These are phyloP conservation scores for Prunus mira DNA, from an alignment of 306 rosid species.

Conservation along the genomic window DNA sequence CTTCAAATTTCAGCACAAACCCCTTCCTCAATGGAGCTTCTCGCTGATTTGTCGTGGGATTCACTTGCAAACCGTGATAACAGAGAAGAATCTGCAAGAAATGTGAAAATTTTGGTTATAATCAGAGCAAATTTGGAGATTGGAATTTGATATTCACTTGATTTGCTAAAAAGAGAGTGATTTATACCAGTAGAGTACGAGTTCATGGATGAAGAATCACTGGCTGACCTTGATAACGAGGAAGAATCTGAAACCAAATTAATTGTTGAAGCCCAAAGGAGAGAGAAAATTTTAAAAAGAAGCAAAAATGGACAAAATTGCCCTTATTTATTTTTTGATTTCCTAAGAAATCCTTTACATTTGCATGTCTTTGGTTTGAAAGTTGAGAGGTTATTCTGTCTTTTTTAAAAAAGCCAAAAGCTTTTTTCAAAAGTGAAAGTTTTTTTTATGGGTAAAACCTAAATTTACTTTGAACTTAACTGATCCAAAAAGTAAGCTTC, in stretches of 20 bases:
- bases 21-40: conserved; percentile 43
- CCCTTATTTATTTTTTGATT: too few species aligned
- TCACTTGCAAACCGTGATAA: conserved; percentile 25
- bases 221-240: conserved; percentile 23
- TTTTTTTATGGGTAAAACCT: too few species aligned
- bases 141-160: background rate
- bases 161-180: background rate
- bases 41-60: conserved; percentile 27
- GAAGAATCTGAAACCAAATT: conserved; percentile 35
- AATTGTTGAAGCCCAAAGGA: too few species aligned
- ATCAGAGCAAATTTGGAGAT: background rate
- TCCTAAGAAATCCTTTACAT: too few species aligned
- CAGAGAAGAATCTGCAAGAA: conserved; percentile 25
- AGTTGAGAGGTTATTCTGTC: too few species aligned
- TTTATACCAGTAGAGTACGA: conserved; percentile 29
- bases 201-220: conserved; percentile 34
- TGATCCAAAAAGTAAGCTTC: background rate
- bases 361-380: too few species aligned
- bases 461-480: too few species aligned
- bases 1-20: conserved; percentile 15
- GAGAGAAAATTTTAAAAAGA: too few species aligned
- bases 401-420: too few species aligned
- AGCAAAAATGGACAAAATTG: too few species aligned
- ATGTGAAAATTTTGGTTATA: background rate
- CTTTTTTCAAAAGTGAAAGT: too few species aligned